These are phyloP conservation scores for Penicillium robsamsonii DNA, from an alignment of 495 filamentous ascomycete genomes.

Conservation along the genomic window DNA sequence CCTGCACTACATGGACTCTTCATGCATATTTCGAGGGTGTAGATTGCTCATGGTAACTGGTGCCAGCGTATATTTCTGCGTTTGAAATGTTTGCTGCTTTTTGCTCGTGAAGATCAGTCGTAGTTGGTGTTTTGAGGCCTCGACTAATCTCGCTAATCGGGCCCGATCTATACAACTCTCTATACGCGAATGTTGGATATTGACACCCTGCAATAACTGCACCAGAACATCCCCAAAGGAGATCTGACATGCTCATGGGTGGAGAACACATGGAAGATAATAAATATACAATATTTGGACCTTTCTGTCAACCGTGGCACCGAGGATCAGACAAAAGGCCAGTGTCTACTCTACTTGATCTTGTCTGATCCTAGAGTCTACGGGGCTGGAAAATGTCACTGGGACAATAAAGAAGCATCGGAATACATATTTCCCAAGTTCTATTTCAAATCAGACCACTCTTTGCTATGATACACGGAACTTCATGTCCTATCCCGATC, in stretches of 20 bases:
- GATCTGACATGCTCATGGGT: neutral
- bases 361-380: slow-evolving; percentile 17
- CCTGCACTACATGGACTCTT: slow-evolving; percentile 7
- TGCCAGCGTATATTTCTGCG: neutral
- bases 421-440: neutral
- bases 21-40: neutral
- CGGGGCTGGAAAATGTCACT: neutral
- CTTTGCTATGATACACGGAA: slow-evolving; percentile 20
- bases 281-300: neutral
- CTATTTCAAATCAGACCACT: slow-evolving; percentile 3
- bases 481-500: slow-evolving; percentile 12
- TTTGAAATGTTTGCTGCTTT: neutral
- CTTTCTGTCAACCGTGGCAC: neutral
- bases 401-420: neutral
- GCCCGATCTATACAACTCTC: slow-evolving; percentile 14
- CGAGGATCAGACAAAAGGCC: slow-evolving; percentile 18
- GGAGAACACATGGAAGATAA: neutral
- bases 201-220: neutral
- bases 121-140: neutral
- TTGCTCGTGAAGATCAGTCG: slow-evolving; percentile 15
- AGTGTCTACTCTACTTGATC: slow-evolving; percentile 7
- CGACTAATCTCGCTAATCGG: slow-evolving; percentile 15
- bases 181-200: neutral
- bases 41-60: neutral
- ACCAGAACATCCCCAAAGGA: neutral